A percentile compares a stretch with the other conserved stretches of the same genome.
Conservation (phyloP, 1,139 yeast genomes). For the Magnusiomyces suaveolens region DNA sequence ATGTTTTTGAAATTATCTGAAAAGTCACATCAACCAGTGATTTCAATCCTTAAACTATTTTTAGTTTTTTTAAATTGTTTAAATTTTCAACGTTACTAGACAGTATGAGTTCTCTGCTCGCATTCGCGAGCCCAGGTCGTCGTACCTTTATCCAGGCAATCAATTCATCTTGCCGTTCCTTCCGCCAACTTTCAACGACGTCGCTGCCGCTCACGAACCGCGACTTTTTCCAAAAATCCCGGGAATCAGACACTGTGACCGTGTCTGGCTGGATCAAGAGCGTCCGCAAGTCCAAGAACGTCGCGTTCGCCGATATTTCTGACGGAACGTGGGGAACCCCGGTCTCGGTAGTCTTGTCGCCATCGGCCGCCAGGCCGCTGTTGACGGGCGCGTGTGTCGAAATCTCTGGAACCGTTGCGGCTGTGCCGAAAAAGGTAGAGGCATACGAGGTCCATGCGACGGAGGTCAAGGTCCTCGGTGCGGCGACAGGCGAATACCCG, state of each 20-base stretch:
- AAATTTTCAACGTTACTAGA: no score
- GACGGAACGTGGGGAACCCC: slow-evolving; percentile 61
- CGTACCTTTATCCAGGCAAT: no score
- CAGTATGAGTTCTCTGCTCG: no score
- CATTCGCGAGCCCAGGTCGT: no score
- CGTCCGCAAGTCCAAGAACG: slow-evolving; percentile 59
- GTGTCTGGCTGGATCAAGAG: slow-evolving; percentile 67
- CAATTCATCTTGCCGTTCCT: no score
- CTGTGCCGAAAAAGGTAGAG: slow-evolving; percentile 17
- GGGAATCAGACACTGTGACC: slow-evolving; percentile 19
- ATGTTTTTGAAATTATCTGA: no score
- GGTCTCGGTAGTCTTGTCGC: slow-evolving; percentile 46
- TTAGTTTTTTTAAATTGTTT: no score
- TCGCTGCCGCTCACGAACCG: slow-evolving; percentile 12
- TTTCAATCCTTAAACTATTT: no score
- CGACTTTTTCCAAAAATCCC: slow-evolving; percentile 9
- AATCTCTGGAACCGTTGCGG: slow-evolving; percentile 35
- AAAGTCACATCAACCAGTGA: no score
- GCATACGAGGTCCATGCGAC: slow-evolving; percentile 39
- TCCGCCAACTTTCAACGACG: no score
- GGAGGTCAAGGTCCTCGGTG: slow-evolving; percentile 33
- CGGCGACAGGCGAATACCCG: slow-evolving; percentile 58
- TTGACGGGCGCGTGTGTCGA: slow-evolving; percentile 40
- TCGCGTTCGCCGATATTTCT: slow-evolving; percentile 66
- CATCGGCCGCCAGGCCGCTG: slow-evolving; percentile 25